phyloP scores from a whole-genome alignment of 768 basidiomycete species.

The Russula compacta region DNA sequence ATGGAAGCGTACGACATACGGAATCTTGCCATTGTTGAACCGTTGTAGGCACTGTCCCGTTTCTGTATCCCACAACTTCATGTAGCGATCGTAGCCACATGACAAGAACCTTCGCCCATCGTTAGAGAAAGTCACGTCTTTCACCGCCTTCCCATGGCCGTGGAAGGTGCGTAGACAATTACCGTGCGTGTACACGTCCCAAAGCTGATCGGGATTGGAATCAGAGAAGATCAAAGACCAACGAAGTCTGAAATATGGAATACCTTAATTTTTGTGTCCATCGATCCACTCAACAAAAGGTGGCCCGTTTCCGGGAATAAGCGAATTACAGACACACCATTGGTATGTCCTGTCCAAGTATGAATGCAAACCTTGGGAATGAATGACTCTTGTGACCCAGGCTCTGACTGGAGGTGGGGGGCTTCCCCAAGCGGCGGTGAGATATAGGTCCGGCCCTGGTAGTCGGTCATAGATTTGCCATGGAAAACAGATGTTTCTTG shows the following conservation, averaged over 20 bases:
- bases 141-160: conserved; percentile 93
- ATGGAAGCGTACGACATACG: conserved; percentile 91
- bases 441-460: conserved; percentile 98
- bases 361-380: conserved; percentile 94
- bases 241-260: conserved; percentile 10
- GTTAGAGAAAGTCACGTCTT: conserved; percentile 93
- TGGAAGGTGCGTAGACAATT: conserved; percentile 96
- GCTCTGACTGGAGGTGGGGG: conserved; percentile 68
- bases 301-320: conserved; percentile 91
- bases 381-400: conserved; percentile 83
- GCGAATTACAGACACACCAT: conserved; percentile 89
- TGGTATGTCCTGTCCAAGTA: conserved; percentile 97
- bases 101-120: conserved; percentile 85
- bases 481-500: conserved; percentile 95
- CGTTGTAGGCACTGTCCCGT: conserved; percentile 96
- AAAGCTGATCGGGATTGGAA: conserved; percentile 47
- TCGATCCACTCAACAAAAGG: conserved; percentile 84
- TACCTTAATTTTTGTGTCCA: conserved; percentile 99
- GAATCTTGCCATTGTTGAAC: conserved; percentile 96
- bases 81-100: conserved; percentile 91
- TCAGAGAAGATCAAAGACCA: neutral
- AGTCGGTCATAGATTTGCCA: conserved; percentile 93
- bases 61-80: conserved; percentile 99
- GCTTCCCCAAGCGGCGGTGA: conserved; percentile 85
- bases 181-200: conserved; percentile 96